phyloP scores from a whole-genome alignment of 805 yeast genomes.

The Ogataea chonburiensis region DNA sequence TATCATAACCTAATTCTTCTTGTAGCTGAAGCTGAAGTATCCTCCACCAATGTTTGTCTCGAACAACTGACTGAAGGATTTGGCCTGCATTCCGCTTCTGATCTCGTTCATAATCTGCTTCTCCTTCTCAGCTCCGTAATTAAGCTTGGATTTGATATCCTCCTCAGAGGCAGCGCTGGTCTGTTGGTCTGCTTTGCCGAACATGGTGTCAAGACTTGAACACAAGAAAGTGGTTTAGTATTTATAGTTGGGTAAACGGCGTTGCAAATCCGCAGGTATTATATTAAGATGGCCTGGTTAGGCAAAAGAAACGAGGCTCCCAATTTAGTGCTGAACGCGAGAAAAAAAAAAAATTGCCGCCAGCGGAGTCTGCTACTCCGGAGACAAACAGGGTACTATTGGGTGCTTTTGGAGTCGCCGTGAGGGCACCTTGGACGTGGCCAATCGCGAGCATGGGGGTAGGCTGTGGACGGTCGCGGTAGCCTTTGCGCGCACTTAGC shows the following conservation, averaged over 20 bases:
- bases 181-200: slow-evolving; percentile 30
- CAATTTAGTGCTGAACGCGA: background rate
- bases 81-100: slow-evolving; percentile 30
- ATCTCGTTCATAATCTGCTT: slow-evolving; percentile 40
- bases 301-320: slow-evolving; percentile 4
- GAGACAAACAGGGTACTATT: background rate
- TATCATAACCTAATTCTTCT: slow-evolving; percentile 18
- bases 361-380: background rate
- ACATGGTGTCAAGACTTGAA: slow-evolving; percentile 22
- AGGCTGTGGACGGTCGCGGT: no score
- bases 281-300: background rate
- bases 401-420: no score
- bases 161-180: slow-evolving; percentile 35
- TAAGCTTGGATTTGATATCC: slow-evolving; percentile 30
- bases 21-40: slow-evolving; percentile 32
- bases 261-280: slow-evolving; percentile 1
- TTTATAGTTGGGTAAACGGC: background rate
- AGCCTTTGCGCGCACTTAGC: no score
- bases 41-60: slow-evolving; percentile 33
- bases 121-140: slow-evolving; percentile 41
- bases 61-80: slow-evolving; percentile 28
- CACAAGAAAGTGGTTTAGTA: background rate
- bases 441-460: no score
- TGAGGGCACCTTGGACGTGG: no score
- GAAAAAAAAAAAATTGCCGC: slow-evolving; percentile 3